phyloP scores from a whole-genome alignment of 768 basidiomycete genomes.

The Mycena albidolilacea region DNA sequence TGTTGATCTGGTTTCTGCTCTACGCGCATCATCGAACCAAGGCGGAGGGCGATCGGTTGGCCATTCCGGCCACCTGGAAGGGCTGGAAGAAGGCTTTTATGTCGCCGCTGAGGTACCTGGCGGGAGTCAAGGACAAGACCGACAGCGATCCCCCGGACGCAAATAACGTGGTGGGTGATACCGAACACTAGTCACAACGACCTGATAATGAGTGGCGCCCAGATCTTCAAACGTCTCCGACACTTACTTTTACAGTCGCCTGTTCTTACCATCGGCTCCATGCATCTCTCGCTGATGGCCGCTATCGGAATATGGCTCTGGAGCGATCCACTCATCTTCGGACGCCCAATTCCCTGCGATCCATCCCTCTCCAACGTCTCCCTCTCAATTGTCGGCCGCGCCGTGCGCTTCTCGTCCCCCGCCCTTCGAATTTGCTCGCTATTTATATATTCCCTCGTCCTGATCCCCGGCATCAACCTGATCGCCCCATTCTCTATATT shows the following conservation, averaged over 20 bases:
- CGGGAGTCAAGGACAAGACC: background rate
- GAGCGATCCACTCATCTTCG: background rate
- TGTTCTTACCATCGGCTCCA: background rate
- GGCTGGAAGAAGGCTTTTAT: background rate
- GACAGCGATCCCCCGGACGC: background rate
- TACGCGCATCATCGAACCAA: constrained; percentile 1
- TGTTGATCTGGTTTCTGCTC: constrained; percentile 21
- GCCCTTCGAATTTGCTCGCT: background rate
- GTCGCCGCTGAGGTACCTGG: background rate
- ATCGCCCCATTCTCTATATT: background rate
- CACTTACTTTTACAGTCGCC: background rate
- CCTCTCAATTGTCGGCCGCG: background rate
- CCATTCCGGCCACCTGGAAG: background rate
- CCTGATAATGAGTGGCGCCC: background rate
- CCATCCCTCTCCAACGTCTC: background rate
- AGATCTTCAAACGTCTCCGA: background rate
- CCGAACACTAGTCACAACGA: background rate
- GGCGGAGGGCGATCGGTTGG: no score
- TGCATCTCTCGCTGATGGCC: background rate
- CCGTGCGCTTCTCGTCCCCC: background rate
- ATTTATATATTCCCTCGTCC: background rate
- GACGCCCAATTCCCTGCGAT: background rate
- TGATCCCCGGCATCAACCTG: background rate
- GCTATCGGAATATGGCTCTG: background rate
- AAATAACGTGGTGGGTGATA: background rate